Evolutionary conservation across 2,329 filamentous ascomycete species (phyloP).

Genomic region (Volutella citrinella): DNA sequence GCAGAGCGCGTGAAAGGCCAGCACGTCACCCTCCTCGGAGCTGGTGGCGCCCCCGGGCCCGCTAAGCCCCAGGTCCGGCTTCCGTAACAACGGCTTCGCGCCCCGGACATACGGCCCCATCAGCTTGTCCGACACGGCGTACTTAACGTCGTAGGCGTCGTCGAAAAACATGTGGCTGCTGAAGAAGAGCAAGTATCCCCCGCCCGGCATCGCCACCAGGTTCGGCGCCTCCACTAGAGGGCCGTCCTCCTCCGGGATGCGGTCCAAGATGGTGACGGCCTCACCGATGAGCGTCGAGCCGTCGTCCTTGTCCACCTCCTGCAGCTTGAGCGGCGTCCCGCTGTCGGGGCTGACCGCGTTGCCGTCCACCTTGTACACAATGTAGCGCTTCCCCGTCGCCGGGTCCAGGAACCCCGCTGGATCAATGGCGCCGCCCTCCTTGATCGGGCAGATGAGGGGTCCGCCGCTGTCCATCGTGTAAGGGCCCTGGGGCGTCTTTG

Average conservation of each 20-base stretch:
- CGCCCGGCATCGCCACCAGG: conserved; percentile 42
- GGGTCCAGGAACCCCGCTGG: conserved; percentile 56
- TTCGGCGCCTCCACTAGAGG: conserved; percentile 61
- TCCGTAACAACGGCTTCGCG: conserved; percentile 30
- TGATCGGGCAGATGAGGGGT: conserved; percentile 52
- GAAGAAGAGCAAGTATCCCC: conserved; percentile 60
- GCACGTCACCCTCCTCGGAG: conserved; percentile 25
- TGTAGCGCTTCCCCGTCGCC: conserved; percentile 50
- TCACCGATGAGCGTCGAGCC: conserved; percentile 52
- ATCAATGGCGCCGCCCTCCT: conserved; percentile 61
- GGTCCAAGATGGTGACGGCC: conserved; percentile 45
- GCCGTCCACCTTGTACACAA: conserved; percentile 66
- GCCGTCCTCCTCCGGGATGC: conserved; percentile 39
- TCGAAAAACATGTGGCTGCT: conserved; percentile 58
- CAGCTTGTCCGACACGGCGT: conserved; percentile 45
- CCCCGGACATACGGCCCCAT: conserved; percentile 37
- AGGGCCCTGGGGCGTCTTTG: conserved; percentile 46
- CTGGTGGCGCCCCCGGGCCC: conserved; percentile 41
- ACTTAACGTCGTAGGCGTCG: conserved; percentile 56
- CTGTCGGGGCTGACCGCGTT: conserved; percentile 48
- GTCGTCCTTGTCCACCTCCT: conserved; percentile 45
- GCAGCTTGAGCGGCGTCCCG: conserved; percentile 56
- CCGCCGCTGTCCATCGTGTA: conserved; percentile 43
- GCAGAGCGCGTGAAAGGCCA: conserved; percentile 38
- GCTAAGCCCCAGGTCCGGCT: conserved; percentile 35